Evolutionary conservation across 2,329 filamentous ascomycete species (phyloP).

Genomic region (Colletotrichum chrysophilum): DNA sequence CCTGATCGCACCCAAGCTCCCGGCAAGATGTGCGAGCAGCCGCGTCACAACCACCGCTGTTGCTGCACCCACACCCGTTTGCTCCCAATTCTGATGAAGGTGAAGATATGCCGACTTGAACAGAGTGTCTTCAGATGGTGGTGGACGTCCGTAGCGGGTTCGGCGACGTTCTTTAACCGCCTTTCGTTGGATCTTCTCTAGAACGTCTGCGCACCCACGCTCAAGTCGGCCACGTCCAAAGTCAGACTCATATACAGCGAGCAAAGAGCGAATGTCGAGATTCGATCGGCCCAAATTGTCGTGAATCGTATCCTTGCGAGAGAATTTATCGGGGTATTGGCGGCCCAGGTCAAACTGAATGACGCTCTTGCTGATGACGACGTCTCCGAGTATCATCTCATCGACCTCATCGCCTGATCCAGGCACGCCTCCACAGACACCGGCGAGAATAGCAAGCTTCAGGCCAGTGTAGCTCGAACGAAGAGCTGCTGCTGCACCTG

Average conservation of each 20-base stretch:
- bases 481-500: slow-evolving; percentile 22
- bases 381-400: slow-evolving; percentile 31
- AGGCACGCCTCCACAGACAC: slow-evolving; percentile 27
- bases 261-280: neutral
- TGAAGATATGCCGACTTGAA: neutral
- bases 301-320: slow-evolving; percentile 24
- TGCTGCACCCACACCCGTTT: neutral
- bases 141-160: neutral
- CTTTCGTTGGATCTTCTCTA: neutral
- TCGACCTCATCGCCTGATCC: neutral
- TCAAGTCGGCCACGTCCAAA: neutral
- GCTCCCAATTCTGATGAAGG: neutral
- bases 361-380: slow-evolving; percentile 31
- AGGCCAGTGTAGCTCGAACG: slow-evolving; percentile 22
- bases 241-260: neutral
- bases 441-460: slow-evolving; percentile 25
- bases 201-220: neutral
- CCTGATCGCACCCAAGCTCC: neutral
- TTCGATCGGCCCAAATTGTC: slow-evolving; percentile 27
- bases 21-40: neutral
- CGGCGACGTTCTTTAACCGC: neutral
- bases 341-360: slow-evolving; percentile 27
- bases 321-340: slow-evolving; percentile 12
- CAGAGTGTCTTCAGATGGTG: neutral
- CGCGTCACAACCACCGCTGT: neutral